These are phyloP conservation scores for Chlorella sorokiniana DNA, from an alignment of 139 green algal species.

Conservation along the genomic window DNA sequence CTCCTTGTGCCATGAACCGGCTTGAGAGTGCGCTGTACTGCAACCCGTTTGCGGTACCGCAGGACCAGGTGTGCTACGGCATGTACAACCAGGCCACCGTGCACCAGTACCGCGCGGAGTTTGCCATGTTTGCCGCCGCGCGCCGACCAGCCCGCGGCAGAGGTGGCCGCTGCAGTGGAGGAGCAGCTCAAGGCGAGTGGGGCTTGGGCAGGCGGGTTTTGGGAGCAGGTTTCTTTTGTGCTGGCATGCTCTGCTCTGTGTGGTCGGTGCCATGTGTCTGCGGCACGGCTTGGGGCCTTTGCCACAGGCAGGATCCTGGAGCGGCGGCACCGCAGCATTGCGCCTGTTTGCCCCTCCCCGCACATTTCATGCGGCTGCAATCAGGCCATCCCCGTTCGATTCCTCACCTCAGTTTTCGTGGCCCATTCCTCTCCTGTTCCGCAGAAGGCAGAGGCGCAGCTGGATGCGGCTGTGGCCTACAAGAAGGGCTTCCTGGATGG, in stretches of 20 bases:
- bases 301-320: too few relatives aligned
- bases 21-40: not conserved
- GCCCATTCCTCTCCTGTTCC: too few relatives aligned
- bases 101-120: slow-evolving; percentile 30
- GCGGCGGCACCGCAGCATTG: too few relatives aligned
- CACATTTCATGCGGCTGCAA: too few relatives aligned
- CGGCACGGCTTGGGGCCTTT: too few relatives aligned
- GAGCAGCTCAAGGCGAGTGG: slow-evolving; percentile 11
- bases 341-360: too few relatives aligned
- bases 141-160: not conserved
- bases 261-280: too few relatives aligned
- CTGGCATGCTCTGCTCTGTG: too few relatives aligned
- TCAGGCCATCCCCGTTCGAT: too few relatives aligned
- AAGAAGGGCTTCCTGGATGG: slow-evolving; percentile 39
- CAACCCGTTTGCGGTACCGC: too few relatives aligned
- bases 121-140: slow-evolving; percentile 31
- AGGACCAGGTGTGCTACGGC: slow-evolving; percentile 39
- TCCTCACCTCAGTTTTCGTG: not conserved
- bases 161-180: slow-evolving; percentile 29
- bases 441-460: slow-evolving; percentile 33
- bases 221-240: not conserved
- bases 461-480: slow-evolving; percentile 43
- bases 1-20: not conserved
- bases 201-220: not conserved
- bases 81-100: slow-evolving; percentile 48